Base-by-base conservation (phyloP, 179 eudicot genomes). In the Spergularia azorica region DNA sequence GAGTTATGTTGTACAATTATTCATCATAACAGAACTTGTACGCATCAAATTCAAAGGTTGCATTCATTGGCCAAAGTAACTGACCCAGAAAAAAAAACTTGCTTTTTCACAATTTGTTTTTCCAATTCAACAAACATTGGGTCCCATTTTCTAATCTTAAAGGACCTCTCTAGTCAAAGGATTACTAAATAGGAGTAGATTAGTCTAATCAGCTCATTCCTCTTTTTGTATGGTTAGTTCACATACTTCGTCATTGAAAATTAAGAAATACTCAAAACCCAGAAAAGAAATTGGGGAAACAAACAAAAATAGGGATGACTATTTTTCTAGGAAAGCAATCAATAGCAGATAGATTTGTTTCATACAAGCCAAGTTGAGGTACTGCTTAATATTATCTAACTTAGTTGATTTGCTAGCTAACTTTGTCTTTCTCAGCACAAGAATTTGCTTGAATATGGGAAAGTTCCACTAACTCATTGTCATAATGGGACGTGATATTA, bases 171-270 rank as follows among this genome's bases (percentile, higher is more conserved):
- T 54, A 75, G 79, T 69, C 79, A 69, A 68, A 68, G 64, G 41
- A 41, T 56, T 61, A 9, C 32, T 26, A 43, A 36, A 48, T 39
- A 67, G 17, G 62, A 66, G 70, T 51, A 63, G 50, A 52, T 70
- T 77, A 77, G 75, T 62, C 75, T 73, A 70, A 77, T 70, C 80
- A 77, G 9, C 32, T 70, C 21, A 71, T 77, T 13, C 75, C 80
- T 68, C 15, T 20, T 48, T 77, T 71, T 38, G 60, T 51, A 70
- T 5, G 61, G 20, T 68, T 70, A 73, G 58, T 61, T 73, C 68
- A 41, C 56, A 46, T 15, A 52, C 62, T 51, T 50, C 20, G 38
- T 76, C 48, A 51, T 54, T 21, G n/a, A 48, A 55, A 32, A 26
- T 48, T 18, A 70, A 26, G 59, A 52, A 70, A 70, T 70, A 54